Base-by-base conservation (phyloP, 345 rosid species). In the Toxicodendron radicans region DNA sequence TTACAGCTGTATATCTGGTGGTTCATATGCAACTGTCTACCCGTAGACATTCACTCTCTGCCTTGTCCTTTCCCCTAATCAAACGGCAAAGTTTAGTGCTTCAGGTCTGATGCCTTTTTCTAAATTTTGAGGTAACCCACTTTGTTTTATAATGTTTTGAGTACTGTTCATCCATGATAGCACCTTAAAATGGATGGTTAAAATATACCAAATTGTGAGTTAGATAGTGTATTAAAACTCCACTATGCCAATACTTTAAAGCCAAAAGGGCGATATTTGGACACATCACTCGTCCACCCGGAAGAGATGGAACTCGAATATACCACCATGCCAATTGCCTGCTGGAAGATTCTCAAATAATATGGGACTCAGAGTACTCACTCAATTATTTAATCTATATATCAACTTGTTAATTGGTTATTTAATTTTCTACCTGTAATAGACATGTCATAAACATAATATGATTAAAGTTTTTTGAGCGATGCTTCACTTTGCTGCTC, bases 341-440 rank as follows among this genome's bases (percentile, higher is more conserved):
- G 53, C 66, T 38, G 53, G 61, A 66, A 59, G 64, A 30, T 78
- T 78, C 80, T 58, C 43, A 46, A 41, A 52, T 14, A 38, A 70
- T 52, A 62, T 23, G 45, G 59, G 68, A 68, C 49, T 60, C 9
- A 38, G 9, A n/a, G n/a, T n/a, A n/a, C n/a, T n/a, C 2, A 0
- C 30, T 27, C 30, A 27, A 27, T 27, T 27, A 27, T 27, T 27
- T 27, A 27, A 27, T n/a, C n/a, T n/a, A n/a, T n/a, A n/a, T n/a
- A n/a, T n/a, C n/a, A n/a, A n/a, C n/a, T n/a, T n/a, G n/a, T n/a
- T n/a, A n/a, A n/a, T n/a, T n/a, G n/a, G n/a, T n/a, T 24, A 43
- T 18, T 38, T 32, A 32, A 32, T 32, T 32, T 32, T 32, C 35
- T 32, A 32, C 35, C 35, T 32, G 35, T 32, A 32, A 32, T 32